Percentiles rank a stretch among this genome's conserved stretches.
These are phyloP conservation scores for Tausonia pullulans DNA, from an alignment of 1,284 basidiomycete genomes.

Conservation along the genomic window DNA sequence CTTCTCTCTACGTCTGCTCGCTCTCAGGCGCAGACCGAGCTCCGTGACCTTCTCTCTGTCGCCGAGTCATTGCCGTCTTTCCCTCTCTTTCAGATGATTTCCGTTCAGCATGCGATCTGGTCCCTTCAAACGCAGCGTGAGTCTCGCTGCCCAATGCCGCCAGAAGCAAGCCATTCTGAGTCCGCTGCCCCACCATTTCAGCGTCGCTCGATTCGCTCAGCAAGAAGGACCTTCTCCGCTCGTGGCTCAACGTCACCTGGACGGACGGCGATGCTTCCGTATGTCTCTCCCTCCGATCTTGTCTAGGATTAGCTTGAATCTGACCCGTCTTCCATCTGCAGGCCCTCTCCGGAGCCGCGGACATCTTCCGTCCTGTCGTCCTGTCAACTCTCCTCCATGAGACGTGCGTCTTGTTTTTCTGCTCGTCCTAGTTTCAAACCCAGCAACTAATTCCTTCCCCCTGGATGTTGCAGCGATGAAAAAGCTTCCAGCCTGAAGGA, in stretches of 20 bases:
- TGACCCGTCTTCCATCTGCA: background rate
- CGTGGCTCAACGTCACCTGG: conserved; percentile 14
- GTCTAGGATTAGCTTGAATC: background rate
- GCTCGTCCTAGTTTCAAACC: background rate
- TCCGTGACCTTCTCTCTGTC: conserved; percentile 4
- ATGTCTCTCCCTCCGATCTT: background rate
- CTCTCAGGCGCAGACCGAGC: background rate
- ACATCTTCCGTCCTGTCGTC: conserved; percentile 24
- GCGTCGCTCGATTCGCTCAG: conserved; percentile 1
- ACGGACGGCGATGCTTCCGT: background rate
- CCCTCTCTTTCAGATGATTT: conserved; percentile 11
- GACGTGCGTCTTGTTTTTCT: background rate
- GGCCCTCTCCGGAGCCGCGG: conserved; percentile 9
- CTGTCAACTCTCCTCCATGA: conserved; percentile 14
- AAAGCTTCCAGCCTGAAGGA: conserved; percentile 10
- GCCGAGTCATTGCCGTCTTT: conserved; percentile 11
- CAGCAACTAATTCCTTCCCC: background rate
- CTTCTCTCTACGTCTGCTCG: background rate
- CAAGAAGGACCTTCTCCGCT: conserved; percentile 6
- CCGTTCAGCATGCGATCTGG: conserved; percentile 13
- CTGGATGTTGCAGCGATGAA: background rate
- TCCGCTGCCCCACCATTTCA: background rate
- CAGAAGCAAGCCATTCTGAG: too few species aligned
- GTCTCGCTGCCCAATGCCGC: too few species aligned
- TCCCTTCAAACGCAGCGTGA: too few species aligned